Evolutionary conservation across 1,139 yeast genomes (phyloP).

Genomic region (Pneumocystis carinii): DNA sequence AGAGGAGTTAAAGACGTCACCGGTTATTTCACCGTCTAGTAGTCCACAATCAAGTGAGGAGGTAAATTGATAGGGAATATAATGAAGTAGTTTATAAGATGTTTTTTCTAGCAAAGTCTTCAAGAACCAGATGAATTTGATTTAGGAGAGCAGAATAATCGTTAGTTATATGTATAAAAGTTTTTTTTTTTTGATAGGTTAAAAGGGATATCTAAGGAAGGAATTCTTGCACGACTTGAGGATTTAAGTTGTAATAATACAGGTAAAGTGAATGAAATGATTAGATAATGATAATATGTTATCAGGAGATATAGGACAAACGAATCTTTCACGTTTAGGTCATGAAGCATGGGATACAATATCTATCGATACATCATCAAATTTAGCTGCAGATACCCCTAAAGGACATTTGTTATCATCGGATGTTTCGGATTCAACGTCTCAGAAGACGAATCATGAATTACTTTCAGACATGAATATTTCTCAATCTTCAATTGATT

Average conservation of each 20-base stretch:
- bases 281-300: background rate
- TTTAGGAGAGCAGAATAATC: slow-evolving; percentile 16
- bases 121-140: slow-evolving; percentile 49
- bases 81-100: slow-evolving; percentile 2
- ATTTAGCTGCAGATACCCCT: background rate
- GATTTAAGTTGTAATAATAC: background rate
- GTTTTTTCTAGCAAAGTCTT: slow-evolving; percentile 1
- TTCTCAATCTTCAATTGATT: background rate
- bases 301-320: background rate
- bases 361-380: background rate
- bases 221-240: background rate
- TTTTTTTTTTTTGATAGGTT: background rate
- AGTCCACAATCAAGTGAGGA: slow-evolving; percentile 12
- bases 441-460: background rate
- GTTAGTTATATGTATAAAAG: background rate
- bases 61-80: slow-evolving; percentile 4
- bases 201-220: background rate
- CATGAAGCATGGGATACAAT: background rate
- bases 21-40: slow-evolving; percentile 67
- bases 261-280: background rate
- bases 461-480: background rate
- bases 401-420: background rate
- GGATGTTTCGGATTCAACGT: background rate
- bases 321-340: background rate
- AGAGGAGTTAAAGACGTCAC: slow-evolving; percentile 69